Evolutionary conservation across 352 stramenopile genomes (phyloP).

Genomic region (Sclerospora graminicola): DNA sequence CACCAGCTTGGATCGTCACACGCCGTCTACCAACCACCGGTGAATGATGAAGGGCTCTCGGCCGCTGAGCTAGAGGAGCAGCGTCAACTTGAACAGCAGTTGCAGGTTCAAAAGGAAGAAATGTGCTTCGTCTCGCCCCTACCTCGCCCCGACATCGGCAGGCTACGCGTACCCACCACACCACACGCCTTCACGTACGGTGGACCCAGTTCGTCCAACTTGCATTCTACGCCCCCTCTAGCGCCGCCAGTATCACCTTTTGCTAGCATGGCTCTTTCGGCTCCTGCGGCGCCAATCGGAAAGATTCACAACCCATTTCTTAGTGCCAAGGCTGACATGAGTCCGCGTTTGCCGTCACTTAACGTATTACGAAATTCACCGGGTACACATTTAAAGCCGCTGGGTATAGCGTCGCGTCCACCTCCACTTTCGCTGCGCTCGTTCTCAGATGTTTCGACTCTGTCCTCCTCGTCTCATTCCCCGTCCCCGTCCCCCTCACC

Average conservation of each 20-base stretch:
- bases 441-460: slow-evolving; percentile 38
- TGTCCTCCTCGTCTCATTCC: slow-evolving; percentile 31
- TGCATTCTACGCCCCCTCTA: slow-evolving; percentile 37
- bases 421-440: slow-evolving; percentile 48
- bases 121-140: slow-evolving; percentile 64
- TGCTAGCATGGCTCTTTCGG: slow-evolving; percentile 57
- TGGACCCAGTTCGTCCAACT: slow-evolving; percentile 31
- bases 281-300: slow-evolving; percentile 34
- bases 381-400: slow-evolving; percentile 33
- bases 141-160: slow-evolving; percentile 24
- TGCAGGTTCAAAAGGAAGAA: slow-evolving; percentile 63
- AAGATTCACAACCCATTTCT: slow-evolving; percentile 56
- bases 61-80: slow-evolving; percentile 50
- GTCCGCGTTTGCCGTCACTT: slow-evolving; percentile 53
- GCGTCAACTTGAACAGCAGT: slow-evolving; percentile 60
- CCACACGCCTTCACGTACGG: slow-evolving; percentile 58
- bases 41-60: slow-evolving; percentile 32
- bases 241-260: slow-evolving; percentile 60
- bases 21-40: slow-evolving; percentile 15
- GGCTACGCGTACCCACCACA: slow-evolving; percentile 11
- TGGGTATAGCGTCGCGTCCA: slow-evolving; percentile 47
- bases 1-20: slow-evolving; percentile 11
- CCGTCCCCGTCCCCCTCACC: slow-evolving; percentile 32
- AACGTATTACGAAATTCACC: slow-evolving; percentile 62
- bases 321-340: slow-evolving; percentile 44